A percentile compares a stretch with the other conserved stretches of the same genome.
These are phyloP conservation scores for Schwanniomyces vanrijiae DNA, from an alignment of 805 yeast genomes.

Conservation along the genomic window DNA sequence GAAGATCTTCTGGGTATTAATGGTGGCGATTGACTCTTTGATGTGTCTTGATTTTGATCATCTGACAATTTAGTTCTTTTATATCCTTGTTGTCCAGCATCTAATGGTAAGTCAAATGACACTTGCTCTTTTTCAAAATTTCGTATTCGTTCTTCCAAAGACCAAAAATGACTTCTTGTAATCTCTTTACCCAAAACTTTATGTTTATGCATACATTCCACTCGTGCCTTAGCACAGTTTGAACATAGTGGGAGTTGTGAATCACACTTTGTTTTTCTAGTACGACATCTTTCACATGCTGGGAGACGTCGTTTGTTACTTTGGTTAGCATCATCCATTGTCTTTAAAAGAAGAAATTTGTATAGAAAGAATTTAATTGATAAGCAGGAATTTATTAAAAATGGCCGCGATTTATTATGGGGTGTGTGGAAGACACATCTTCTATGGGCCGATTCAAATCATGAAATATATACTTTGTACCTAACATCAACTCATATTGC, in stretches of 20 bases:
- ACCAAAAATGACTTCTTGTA: conserved; percentile 6
- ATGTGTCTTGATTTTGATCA: too few species aligned
- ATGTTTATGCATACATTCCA: conserved; percentile 22
- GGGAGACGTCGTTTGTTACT: conserved; percentile 5
- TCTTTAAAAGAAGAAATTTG: neutral
- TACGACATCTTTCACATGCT: conserved; percentile 12
- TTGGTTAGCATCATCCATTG: neutral
- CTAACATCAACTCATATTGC: too few species aligned
- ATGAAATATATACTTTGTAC: too few species aligned
- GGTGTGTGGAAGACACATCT: too few species aligned
- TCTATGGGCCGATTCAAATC: too few species aligned
- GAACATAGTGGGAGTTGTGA: conserved; percentile 19
- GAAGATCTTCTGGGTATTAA: too few species aligned
- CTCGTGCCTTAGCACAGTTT: conserved; percentile 27
- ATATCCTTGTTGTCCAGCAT: too few species aligned
- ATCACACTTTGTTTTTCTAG: conserved; percentile 6
- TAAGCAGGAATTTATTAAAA: too few species aligned
- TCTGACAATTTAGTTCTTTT: too few species aligned
- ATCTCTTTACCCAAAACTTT: conserved; percentile 8
- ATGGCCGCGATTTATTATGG: too few species aligned
- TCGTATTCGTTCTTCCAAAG: conserved; percentile 3
- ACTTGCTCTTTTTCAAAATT: neutral
- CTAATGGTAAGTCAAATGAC: neutral
- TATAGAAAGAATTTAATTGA: too few species aligned
- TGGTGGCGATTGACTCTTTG: too few species aligned